Evolutionary conservation across 306 rosid species (phyloP).

Genomic region (Acacia confusa): DNA sequence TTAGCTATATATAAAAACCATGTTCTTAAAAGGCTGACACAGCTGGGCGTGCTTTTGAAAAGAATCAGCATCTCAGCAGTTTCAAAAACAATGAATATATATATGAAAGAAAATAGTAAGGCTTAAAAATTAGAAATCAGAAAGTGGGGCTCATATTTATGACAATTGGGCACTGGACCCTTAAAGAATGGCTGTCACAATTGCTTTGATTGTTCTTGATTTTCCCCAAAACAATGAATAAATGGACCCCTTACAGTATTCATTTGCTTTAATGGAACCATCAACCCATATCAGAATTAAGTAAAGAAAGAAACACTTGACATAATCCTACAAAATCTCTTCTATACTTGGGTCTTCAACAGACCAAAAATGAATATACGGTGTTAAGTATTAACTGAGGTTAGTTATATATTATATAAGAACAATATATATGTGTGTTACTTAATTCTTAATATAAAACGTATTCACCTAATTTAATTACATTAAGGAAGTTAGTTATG

Average conservation of each 20-base stretch:
- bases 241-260: neutral
- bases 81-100: constrained; percentile 23
- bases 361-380: neutral
- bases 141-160: constrained; percentile 34
- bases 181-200: neutral
- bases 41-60: constrained; percentile 57
- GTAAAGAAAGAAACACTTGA: constrained; percentile 2
- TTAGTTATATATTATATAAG: neutral
- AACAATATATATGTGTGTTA: too few species aligned
- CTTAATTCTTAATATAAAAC: too few species aligned
- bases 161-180: neutral
- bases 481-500: too few species aligned
- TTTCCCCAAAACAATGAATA: constrained; percentile 6
- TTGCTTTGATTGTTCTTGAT: constrained; percentile 16
- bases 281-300: neutral
- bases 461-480: too few species aligned
- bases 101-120: neutral
- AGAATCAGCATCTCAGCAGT: constrained; percentile 37
- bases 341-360: neutral
- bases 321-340: neutral
- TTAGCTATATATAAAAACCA: constrained; percentile 28
- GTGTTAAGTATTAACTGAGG: neutral
- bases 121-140: constrained; percentile 4
- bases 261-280: constrained; percentile 12
- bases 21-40: constrained; percentile 61